Evolutionary conservation across 805 yeast genomes (phyloP).

Genomic region (Brettanomyces sp.): DNA sequence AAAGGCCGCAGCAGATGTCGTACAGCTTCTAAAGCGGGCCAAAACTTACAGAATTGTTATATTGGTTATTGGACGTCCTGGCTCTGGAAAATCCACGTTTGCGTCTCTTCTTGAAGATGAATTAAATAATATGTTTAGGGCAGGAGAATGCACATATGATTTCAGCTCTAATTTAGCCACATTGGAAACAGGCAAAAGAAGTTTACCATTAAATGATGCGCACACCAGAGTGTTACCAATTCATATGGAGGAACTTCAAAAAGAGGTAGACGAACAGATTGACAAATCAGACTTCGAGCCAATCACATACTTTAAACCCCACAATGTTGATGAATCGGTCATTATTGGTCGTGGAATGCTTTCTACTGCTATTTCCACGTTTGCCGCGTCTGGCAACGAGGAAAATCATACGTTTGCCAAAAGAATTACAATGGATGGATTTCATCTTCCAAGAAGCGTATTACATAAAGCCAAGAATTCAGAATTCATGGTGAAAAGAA

Average conservation of each 20-base stretch:
- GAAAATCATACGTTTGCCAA: slow-evolving; percentile 28
- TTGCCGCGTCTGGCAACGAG: not conserved
- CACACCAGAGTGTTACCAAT: not conserved
- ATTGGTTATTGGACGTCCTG: slow-evolving; percentile 70
- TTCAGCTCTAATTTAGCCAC: not conserved
- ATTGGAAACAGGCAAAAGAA: not conserved
- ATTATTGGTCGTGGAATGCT: not conserved
- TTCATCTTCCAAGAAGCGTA: slow-evolving; percentile 47
- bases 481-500: slow-evolving; percentile 43
- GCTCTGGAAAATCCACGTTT: slow-evolving; percentile 74
- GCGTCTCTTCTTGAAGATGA: slow-evolving; percentile 36
- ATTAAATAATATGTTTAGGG: slow-evolving; percentile 22
- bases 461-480: slow-evolving; percentile 46
- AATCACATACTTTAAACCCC: not conserved
- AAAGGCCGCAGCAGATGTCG: slow-evolving; percentile 1
- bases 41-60: slow-evolving; percentile 34
- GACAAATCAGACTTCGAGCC: not conserved
- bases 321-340: not conserved
- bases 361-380: not conserved
- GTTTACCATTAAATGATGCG: not conserved
- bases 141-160: not conserved
- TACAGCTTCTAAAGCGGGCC: not conserved
- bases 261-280: not conserved
- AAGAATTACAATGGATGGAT: slow-evolving; percentile 68
- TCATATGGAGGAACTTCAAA: not conserved